phyloP scores from a whole-genome alignment of 768 basidiomycete genomes.

The Trametes cubensis region DNA sequence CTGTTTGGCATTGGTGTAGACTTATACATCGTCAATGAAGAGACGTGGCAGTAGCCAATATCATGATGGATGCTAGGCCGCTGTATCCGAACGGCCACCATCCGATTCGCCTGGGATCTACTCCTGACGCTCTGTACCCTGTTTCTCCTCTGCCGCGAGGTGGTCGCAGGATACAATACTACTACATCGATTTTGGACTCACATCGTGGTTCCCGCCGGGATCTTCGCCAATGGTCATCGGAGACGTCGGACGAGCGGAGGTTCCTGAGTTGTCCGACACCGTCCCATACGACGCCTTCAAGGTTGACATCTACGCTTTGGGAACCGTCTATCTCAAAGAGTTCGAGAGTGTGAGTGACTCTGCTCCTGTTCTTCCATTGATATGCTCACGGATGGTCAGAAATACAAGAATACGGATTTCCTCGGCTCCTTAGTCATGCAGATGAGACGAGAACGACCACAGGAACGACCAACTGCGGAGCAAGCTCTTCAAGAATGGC shows the following conservation, averaged over 20 bases:
- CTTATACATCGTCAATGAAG: too few relatives aligned
- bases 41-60: slow-evolving; percentile 22
- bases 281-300: slow-evolving; percentile 31
- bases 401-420: slow-evolving; percentile 16
- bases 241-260: slow-evolving; percentile 27
- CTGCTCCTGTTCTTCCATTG: too few relatives aligned
- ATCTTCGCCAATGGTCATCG: slow-evolving; percentile 21
- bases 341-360: slow-evolving; percentile 20
- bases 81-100: slow-evolving; percentile 28
- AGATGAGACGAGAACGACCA: slow-evolving; percentile 18
- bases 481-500: background rate
- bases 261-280: slow-evolving; percentile 29
- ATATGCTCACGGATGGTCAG: background rate
- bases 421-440: slow-evolving; percentile 10
- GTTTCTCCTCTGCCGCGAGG: slow-evolving; percentile 35
- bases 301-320: slow-evolving; percentile 32
- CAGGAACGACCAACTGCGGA: slow-evolving; percentile 12
- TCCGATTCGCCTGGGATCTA: slow-evolving; percentile 30
- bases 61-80: slow-evolving; percentile 28
- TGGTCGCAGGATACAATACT: slow-evolving; percentile 38
- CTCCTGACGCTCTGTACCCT: slow-evolving; percentile 37
- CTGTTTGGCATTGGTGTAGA: too few relatives aligned
- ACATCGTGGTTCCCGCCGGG: slow-evolving; percentile 23
- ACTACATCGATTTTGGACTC: slow-evolving; percentile 30
- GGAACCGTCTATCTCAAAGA: slow-evolving; percentile 30